A percentile compares a stretch with the other conserved stretches of the same genome.
Conservation (phyloP, 345 rosid species). For the Camelina hispida region DNA sequence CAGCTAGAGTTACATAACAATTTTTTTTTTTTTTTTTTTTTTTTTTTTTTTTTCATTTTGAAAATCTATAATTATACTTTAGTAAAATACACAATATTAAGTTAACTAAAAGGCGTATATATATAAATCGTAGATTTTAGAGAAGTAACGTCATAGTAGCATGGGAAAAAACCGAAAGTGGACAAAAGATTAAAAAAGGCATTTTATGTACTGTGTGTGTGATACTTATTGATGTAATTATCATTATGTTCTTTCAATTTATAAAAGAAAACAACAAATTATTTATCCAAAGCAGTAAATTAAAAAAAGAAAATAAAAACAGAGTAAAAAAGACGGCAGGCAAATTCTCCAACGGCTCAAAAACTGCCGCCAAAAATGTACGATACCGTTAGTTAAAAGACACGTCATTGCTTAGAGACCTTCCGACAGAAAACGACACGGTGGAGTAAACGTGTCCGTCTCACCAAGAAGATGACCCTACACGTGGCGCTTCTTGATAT, state of each 20-base stretch:
- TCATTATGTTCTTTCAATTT: neutral
- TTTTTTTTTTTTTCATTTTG: no score
- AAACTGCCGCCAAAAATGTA: slow-evolving; percentile 47
- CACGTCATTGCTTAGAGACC: slow-evolving; percentile 29
- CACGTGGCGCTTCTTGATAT: slow-evolving; percentile 21
- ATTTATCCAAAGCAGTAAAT: slow-evolving; percentile 6
- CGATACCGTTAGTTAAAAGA: slow-evolving; percentile 37
- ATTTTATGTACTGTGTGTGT: neutral
- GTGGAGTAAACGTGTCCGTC: slow-evolving; percentile 40
- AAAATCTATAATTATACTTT: no score
- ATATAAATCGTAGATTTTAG: neutral
- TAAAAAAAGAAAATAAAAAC: neutral
- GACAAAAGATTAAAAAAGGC: slow-evolving; percentile 20
- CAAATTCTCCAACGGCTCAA: slow-evolving; percentile 33
- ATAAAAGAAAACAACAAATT: neutral
- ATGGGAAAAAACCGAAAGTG: slow-evolving; percentile 28
- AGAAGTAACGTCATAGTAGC: slow-evolving; percentile 25
- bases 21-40: no score
- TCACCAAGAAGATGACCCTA: slow-evolving; percentile 9
- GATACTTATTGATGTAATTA: slow-evolving; percentile 6
- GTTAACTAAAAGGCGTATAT: neutral
- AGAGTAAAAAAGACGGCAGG: slow-evolving; percentile 10
- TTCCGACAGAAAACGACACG: slow-evolving; percentile 39
- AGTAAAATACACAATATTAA: no score
- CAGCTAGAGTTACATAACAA: no score